Percentiles rank a stretch among this genome's conserved stretches.
These are phyloP conservation scores for Paulownia fortunei DNA, from an alignment of 257 asterid genomes.

Conservation along the genomic window DNA sequence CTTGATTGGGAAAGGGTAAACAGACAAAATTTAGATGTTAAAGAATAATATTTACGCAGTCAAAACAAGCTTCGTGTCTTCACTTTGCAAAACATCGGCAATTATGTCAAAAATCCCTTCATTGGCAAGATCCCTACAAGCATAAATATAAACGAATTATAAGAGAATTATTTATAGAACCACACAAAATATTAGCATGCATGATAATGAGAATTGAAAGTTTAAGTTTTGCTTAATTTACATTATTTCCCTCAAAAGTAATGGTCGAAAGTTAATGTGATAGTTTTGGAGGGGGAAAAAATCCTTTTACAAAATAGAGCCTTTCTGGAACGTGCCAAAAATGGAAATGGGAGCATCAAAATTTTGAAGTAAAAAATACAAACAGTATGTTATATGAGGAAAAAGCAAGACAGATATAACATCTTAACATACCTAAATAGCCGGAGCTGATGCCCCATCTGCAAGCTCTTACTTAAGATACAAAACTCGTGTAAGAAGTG, in stretches of 20 bases:
- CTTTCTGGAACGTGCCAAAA: neutral
- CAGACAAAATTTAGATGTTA: constrained; percentile 3
- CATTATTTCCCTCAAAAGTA: neutral
- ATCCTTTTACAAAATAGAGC: too few relatives aligned
- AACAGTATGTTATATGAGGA: neutral
- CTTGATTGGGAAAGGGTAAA: neutral
- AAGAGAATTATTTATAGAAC: neutral
- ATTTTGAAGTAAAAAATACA: neutral
- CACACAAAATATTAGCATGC: neutral
- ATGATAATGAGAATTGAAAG: neutral
- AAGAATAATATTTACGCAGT: constrained; percentile 57
- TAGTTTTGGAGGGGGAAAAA: neutral
- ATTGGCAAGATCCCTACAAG: constrained; percentile 69
- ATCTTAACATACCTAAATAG: constrained; percentile 54
- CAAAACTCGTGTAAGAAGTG: constrained; percentile 77
- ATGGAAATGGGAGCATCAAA: neutral
- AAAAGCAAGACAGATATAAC: neutral
- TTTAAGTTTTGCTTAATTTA: neutral
- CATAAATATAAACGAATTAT: neutral
- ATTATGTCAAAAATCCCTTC: constrained; percentile 76
- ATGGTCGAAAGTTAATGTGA: neutral
- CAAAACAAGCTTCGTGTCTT: constrained; percentile 75
- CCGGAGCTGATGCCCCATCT: constrained; percentile 73
- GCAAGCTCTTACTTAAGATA: constrained; percentile 75
- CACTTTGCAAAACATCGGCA: constrained; percentile 60